Base-by-base conservation (phyloP, 768 basidiomycete genomes). In the Coprinopsis cinerea region DNA sequence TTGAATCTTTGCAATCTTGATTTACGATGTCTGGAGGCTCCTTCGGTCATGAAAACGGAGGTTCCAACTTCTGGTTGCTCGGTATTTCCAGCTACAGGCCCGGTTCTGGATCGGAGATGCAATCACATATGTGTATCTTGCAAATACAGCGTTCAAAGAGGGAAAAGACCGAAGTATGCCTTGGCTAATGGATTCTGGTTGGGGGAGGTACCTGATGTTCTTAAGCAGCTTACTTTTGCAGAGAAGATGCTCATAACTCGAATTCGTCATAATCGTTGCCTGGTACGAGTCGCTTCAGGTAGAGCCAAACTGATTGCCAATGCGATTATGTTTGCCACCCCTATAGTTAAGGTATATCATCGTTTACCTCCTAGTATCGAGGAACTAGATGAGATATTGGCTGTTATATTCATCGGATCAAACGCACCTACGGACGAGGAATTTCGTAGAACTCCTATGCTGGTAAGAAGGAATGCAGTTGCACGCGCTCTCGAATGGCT, bases 401-500 rank as follows among this genome's bases (percentile, higher is more conserved):
- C 66, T 6, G 53, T 69, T 46, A 36, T 72, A 4, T 70, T 65
- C 51, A 65, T 59, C 2, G 69, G 70, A 0, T 52, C 60, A 0
- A 45, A 15, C 11, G 42, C 48, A 17, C 68, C 68, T 6, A 61
- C 57, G 6, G 37, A 53, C 3, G 52, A 59, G 3, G 64, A 70
- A 4, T 55, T 61, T 22, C 48, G 54, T 24, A 47, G 61, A 2
- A 55, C 64, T 13, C 55, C 66, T 1, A 53, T 65, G 14, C 51
- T 67, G 7, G 66, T 70, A 1, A 45, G 66, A 4, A 32, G 57
- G 2, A 58, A 59, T 2, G 48, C 49, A 2, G 67, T 69, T 0
- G 22, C 25, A 1, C 13, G 32, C 0, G 69, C 69, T 0, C 41
- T 73, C 3, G 56, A 67, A 35, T 71, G 69, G 69, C 48, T 71